Conservation (phyloP, 2,329 filamentous ascomycete species). For the Ceratocystis lukuohia region DNA sequence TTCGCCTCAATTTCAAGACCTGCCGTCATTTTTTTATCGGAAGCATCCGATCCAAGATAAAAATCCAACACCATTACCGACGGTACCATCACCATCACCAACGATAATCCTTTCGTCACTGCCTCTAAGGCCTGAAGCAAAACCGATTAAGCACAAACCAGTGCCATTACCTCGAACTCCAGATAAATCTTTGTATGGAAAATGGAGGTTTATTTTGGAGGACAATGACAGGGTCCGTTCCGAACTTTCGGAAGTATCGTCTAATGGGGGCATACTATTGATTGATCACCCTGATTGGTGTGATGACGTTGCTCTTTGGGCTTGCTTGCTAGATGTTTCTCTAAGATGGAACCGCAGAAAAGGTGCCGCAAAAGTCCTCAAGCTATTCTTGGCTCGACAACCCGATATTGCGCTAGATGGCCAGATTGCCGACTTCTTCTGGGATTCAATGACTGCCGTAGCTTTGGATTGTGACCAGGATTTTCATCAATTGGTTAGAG, state of each 20-base stretch:
- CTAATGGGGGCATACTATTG: background rate
- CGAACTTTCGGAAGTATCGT: conserved; percentile 4
- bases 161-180: conserved; percentile 1
- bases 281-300: conserved; percentile 14
- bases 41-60: background rate
- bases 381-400: conserved; percentile 10
- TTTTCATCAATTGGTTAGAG: conserved; percentile 1
- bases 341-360: conserved; percentile 15
- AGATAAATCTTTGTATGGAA: conserved; percentile 13
- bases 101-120: background rate
- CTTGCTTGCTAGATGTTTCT: conserved; percentile 14
- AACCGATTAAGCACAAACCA: background rate
- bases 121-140: background rate
- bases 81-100: background rate
- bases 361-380: conserved; percentile 10
- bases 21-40: background rate
- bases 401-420: conserved; percentile 16
- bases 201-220: conserved; percentile 15
- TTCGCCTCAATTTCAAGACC: background rate
- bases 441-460: conserved; percentile 16
- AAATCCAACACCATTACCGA: background rate
- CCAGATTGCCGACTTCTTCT: conserved; percentile 15
- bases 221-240: conserved; percentile 13
- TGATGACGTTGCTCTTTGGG: conserved; percentile 17
- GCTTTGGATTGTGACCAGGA: conserved; percentile 6